Evolutionary conservation across 345 rosid species (phyloP).

Genomic region (Aquilaria yunnanensis): DNA sequence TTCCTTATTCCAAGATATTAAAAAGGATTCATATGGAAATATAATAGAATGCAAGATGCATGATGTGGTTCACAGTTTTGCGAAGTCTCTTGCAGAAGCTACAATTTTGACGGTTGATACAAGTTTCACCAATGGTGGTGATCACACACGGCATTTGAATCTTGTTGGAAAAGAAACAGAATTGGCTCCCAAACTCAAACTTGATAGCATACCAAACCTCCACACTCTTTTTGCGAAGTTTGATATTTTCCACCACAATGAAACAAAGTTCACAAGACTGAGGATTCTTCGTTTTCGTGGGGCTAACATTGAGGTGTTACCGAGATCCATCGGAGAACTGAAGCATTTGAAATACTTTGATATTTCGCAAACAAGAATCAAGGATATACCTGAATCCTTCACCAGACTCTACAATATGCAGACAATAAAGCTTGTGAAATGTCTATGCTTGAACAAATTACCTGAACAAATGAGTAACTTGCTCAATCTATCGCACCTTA

Average conservation of each 20-base stretch:
- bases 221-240: neutral
- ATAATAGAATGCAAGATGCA: constrained; percentile 19
- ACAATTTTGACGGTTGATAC: neutral
- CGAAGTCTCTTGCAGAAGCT: constrained; percentile 4
- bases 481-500: no score
- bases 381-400: constrained; percentile 1
- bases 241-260: neutral
- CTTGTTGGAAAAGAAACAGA: neutral
- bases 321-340: constrained; percentile 10
- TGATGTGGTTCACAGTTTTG: constrained; percentile 25
- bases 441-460: no score
- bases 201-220: neutral
- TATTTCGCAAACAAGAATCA: neutral
- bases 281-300: neutral
- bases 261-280: neutral
- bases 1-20: constrained; percentile 22
- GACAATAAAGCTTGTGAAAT: constrained; percentile 9
- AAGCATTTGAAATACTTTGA: constrained; percentile 20
- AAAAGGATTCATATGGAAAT: neutral
- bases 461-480: no score
- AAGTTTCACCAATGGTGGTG: neutral
- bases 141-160: constrained; percentile 3
- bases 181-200: neutral
- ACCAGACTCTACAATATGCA: constrained; percentile 14
- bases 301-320: neutral